These are phyloP conservation scores for Bryoerythrophyllum caledonicum DNA, from an alignment of 225 moss, liverwort and hornwort species.

Conservation along the genomic window DNA sequence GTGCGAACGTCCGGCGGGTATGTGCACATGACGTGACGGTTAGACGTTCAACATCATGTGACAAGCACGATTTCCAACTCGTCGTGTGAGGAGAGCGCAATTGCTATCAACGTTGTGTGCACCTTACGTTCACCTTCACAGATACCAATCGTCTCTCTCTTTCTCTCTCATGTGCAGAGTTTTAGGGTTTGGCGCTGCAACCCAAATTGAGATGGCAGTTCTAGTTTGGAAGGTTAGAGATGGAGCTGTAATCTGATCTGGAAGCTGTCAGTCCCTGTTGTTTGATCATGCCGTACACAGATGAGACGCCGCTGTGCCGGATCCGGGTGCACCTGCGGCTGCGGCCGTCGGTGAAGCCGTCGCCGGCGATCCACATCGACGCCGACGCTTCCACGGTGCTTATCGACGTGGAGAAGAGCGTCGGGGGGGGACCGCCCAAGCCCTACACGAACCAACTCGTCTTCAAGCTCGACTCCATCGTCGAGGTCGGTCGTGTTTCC, in stretches of 20 bases:
- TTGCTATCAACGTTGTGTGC: too few relatives aligned
- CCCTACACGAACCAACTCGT: slow-evolving; percentile 77
- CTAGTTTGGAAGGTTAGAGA: too few relatives aligned
- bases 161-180: not conserved
- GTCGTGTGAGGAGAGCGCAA: too few relatives aligned
- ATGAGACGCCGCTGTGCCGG: slow-evolving; percentile 44
- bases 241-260: too few relatives aligned
- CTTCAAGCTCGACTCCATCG: slow-evolving; percentile 73
- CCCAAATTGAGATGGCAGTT: too few relatives aligned
- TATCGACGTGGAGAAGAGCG: slow-evolving; percentile 75
- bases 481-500: slow-evolving; percentile 62
- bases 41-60: not conserved
- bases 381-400: slow-evolving; percentile 52
- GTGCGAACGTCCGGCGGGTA: slow-evolving; percentile 8
- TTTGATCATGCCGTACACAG: slow-evolving; percentile 20
- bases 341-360: slow-evolving; percentile 83
- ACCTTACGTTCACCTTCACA: not conserved
- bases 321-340: slow-evolving; percentile 78
- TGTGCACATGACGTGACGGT: slow-evolving; percentile 4
- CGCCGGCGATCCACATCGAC: slow-evolving; percentile 71
- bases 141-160: not conserved
- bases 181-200: not conserved
- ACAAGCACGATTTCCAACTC: too few relatives aligned
- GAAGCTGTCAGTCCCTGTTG: too few relatives aligned
- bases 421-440: slow-evolving; percentile 81